Evolutionary conservation across 495 filamentous ascomycete genomes (phyloP).

Genomic region (Entonaema liquescens): DNA sequence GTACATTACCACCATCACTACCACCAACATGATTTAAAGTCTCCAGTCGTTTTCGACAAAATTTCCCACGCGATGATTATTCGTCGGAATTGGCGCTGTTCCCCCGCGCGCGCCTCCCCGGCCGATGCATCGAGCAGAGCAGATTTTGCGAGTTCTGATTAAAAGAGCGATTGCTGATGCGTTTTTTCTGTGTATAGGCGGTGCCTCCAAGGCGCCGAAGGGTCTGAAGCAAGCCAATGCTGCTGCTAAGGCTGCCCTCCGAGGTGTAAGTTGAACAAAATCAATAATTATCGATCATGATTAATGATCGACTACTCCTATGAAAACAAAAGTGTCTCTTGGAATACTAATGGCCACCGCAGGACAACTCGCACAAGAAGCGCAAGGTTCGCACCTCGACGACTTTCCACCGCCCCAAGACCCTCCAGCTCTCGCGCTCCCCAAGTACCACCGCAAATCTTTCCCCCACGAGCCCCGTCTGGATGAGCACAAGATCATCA

Average conservation of each 20-base stretch:
- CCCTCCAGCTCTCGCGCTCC: slow-evolving; percentile 88
- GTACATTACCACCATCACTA: slow-evolving; percentile 55
- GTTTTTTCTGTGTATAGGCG: slow-evolving; percentile 58
- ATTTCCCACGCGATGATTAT: slow-evolving; percentile 37
- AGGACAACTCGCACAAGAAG: slow-evolving; percentile 78
- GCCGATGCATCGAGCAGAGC: slow-evolving; percentile 63
- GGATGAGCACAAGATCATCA: slow-evolving; percentile 88
- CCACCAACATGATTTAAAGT: neutral
- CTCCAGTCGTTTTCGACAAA: slow-evolving; percentile 26
- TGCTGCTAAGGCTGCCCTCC: slow-evolving; percentile 92
- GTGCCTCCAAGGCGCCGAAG: slow-evolving; percentile 71
- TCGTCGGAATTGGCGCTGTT: slow-evolving; percentile 27
- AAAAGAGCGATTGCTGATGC: slow-evolving; percentile 63
- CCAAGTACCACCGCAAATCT: slow-evolving; percentile 93
- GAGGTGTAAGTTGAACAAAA: slow-evolving; percentile 72
- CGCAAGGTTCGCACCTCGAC: slow-evolving; percentile 91
- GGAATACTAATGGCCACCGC: slow-evolving; percentile 19
- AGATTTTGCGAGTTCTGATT: slow-evolving; percentile 67
- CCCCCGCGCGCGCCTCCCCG: slow-evolving; percentile 43
- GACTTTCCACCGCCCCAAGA: slow-evolving; percentile 87
- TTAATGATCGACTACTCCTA: neutral
- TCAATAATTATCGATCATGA: neutral
- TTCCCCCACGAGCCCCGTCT: slow-evolving; percentile 88
- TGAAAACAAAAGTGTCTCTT: neutral
- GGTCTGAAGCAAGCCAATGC: slow-evolving; percentile 79